A percentile compares a stretch with the other conserved stretches of the same genome.
phyloP scores from a whole-genome alignment of 1,284 basidiomycete genomes.

The Phellinidium pouzarii region DNA sequence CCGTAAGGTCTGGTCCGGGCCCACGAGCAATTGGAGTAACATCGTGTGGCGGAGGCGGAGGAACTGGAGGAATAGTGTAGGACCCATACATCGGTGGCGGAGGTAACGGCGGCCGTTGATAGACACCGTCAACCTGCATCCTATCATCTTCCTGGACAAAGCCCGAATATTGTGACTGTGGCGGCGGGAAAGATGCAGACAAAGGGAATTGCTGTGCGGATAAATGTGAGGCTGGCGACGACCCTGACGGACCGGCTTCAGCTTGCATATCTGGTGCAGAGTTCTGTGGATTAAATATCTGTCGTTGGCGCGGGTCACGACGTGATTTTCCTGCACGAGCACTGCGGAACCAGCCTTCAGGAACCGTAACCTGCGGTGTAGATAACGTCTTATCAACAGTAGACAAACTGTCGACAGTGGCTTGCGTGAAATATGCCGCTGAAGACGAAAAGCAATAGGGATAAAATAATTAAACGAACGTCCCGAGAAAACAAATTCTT shows the following conservation, averaged over 20 bases:
- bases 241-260: constrained; percentile 9
- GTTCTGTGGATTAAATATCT: neutral
- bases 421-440: constrained; percentile 79
- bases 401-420: constrained; percentile 56
- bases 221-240: neutral
- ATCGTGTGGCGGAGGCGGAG: constrained; percentile 1
- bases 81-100: constrained; percentile 2
- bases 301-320: constrained; percentile 28
- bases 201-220: neutral
- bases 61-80: constrained; percentile 3
- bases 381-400: constrained; percentile 61
- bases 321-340: constrained; percentile 59
- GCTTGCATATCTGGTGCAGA: neutral
- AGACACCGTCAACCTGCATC: neutral
- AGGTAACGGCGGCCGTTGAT: neutral
- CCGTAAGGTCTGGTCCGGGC: constrained; percentile 1
- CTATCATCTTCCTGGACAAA: neutral
- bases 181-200: neutral
- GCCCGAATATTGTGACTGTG: constrained; percentile 2
- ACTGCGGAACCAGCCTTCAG: constrained; percentile 70
- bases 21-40: neutral
- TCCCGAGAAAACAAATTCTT: neutral
- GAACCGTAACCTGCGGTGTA: constrained; percentile 56
- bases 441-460: constrained; percentile 16
- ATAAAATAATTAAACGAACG: neutral